Evolutionary conservation across 1,284 basidiomycete species (phyloP).

Genomic region (Naganishia cerealis): DNA sequence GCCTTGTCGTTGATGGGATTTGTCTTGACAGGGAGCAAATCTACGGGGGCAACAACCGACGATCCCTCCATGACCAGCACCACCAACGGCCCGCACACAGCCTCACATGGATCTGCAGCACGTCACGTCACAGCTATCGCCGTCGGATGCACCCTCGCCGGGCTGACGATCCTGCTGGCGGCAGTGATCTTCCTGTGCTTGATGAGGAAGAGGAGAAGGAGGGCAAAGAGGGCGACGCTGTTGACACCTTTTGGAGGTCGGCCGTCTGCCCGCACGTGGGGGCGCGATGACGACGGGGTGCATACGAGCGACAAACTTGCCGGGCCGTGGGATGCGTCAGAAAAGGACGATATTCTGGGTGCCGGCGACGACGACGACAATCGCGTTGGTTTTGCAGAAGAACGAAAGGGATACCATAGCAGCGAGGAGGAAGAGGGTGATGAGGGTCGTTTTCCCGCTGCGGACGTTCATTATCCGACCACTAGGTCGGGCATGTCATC

Average conservation of each 20-base stretch:
- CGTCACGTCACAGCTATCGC: slow-evolving; percentile 24
- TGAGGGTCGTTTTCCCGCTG: too few relatives aligned
- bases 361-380: not conserved
- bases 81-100: too few relatives aligned
- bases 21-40: not conserved
- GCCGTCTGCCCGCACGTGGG: not conserved
- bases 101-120: slow-evolving; percentile 5
- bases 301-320: not conserved
- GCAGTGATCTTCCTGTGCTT: not conserved
- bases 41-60: too few relatives aligned
- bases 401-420: not conserved
- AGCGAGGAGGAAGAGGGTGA: not conserved
- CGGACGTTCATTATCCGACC: not conserved
- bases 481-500: not conserved
- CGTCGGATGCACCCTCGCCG: slow-evolving; percentile 38
- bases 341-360: slow-evolving; percentile 15
- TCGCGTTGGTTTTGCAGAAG: not conserved
- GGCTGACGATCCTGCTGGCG: slow-evolving; percentile 5
- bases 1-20: too few relatives aligned
- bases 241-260: slow-evolving; percentile 20
- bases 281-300: not conserved
- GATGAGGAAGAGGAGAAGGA: not conserved
- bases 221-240: not conserved
- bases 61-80: too few relatives aligned
- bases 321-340: slow-evolving; percentile 3